Evolutionary conservation across 2,329 filamentous ascomycete genomes (phyloP), one percentile per base, ranked within the genome.

Genomic region (Neofusicoccum parvum): DNA sequence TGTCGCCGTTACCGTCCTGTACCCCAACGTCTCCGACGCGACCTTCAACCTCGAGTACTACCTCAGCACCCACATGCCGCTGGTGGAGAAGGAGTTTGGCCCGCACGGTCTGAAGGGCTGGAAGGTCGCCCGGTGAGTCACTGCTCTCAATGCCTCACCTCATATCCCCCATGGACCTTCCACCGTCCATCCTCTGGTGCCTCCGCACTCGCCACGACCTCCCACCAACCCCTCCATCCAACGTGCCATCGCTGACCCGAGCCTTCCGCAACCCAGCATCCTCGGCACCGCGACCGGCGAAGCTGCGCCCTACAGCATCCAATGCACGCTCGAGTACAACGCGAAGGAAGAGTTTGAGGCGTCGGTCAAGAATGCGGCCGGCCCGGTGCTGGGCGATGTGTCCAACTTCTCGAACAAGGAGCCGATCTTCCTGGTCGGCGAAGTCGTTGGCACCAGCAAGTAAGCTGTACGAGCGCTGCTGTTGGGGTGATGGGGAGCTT

Each of bases 21-120:
- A 67, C 50, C 65, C 66, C 32, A 56, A 41, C 23, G 65, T 58
- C 50, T 46, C 51, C 60, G 75, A 75, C 46, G 69, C 71, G 64
- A 74, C 72, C 32, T 78, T 79, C 73, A 70, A 79, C 69, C 75
- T 78, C 70, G 73, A 76, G 67, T 78, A 79, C 67, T 78, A 79
- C 73, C 71, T 76, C 65, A 67, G 67, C 51, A 74, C 72, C 14
- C 76, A 79, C 72, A 78, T 78, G 76, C 76, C 76, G 1, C 66
- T 79, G 51, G 77, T 76, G 9, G 64, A 70, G 56, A 66, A 74
- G 62, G 68, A 72, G 36, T 77, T 76, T 73, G 67, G 49, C 49
- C 67, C 66, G 3, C 68, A 68, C 65, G 76, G 76, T 51, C 67
- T 78, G 50, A 76, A 72, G 65, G 68, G 68, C 65, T 76, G 45